Percentiles rank a stretch among this genome's conserved stretches.
phyloP scores from a whole-genome alignment of 768 basidiomycete species.

The Boletales sp. region DNA sequence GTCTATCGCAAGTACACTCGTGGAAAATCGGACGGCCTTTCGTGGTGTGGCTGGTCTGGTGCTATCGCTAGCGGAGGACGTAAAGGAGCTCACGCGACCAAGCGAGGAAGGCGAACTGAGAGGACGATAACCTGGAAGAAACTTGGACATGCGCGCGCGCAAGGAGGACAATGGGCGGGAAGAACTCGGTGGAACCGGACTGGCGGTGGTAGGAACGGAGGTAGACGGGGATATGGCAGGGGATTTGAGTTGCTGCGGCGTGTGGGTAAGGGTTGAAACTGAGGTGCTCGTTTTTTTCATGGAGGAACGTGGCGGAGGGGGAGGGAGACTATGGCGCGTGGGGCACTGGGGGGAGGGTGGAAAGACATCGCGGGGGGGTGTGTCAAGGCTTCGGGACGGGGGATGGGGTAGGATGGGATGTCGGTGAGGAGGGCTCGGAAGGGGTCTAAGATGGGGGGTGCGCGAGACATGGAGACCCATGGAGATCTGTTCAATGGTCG shows the following conservation, averaged over 20 bases:
- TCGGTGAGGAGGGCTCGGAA: conserved; percentile 16
- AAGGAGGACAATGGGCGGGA: conserved; percentile 35
- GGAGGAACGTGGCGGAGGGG: conserved; percentile 61
- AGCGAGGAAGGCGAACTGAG: conserved; percentile 35
- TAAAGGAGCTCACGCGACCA: conserved; percentile 26
- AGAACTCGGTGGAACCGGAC: conserved; percentile 21
- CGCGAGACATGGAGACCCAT: conserved; percentile 79
- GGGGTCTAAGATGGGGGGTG: conserved; percentile 64
- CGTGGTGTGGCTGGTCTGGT: conserved; percentile 44
- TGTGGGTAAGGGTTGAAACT: conserved; percentile 17
- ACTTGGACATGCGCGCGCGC: conserved; percentile 50
- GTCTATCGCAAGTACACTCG: conserved; percentile 34
- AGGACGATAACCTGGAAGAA: conserved; percentile 44
- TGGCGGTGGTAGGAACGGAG: conserved; percentile 36
- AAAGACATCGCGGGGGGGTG: conserved; percentile 14
- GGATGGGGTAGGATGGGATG: conserved; percentile 16
- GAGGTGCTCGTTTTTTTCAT: conserved; percentile 50
- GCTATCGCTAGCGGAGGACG: conserved; percentile 32
- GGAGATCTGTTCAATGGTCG: conserved; percentile 72
- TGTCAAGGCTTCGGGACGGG: conserved; percentile 16
- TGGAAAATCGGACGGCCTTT: conserved; percentile 64
- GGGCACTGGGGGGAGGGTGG: conserved; percentile 23
- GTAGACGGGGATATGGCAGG: conserved; percentile 22
- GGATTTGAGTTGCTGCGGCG: conserved; percentile 14
- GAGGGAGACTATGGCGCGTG: conserved; percentile 37